These are phyloP conservation scores for Gastrolobium villosum DNA, from an alignment of 306 rosid genomes.

Conservation along the genomic window DNA sequence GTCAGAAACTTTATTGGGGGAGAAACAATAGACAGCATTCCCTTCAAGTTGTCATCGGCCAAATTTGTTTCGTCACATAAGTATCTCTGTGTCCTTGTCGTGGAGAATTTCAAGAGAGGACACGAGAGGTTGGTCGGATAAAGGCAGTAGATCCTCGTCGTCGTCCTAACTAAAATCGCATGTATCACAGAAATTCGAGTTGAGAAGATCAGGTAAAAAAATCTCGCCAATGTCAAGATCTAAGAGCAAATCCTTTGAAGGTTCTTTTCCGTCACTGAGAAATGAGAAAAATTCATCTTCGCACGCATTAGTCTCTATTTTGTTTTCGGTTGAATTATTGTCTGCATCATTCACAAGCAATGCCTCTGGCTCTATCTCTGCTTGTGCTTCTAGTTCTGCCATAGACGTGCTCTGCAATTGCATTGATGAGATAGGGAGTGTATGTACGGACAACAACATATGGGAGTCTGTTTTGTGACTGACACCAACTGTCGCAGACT, in stretches of 20 bases:
- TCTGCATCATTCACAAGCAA: not conserved
- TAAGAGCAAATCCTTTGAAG: not conserved
- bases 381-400: not conserved
- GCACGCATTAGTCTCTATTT: not conserved
- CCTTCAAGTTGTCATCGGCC: not conserved
- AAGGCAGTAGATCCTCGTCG: not conserved
- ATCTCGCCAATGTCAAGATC: constrained; percentile 23
- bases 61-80: not conserved
- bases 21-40: too few species aligned
- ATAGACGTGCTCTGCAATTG: not conserved
- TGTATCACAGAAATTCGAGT: constrained; percentile 21
- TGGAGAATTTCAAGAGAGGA: constrained; percentile 16
- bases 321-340: not conserved
- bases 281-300: not conserved
- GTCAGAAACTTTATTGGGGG: too few species aligned
- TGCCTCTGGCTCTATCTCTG: not conserved
- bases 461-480: too few species aligned
- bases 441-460: not conserved
- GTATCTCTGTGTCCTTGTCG: constrained; percentile 4
- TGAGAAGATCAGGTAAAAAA: constrained; percentile 37
- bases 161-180: not conserved
- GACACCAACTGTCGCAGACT: too few species aligned
- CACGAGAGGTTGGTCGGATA: constrained; percentile 13
- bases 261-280: not conserved
- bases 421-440: not conserved